Evolutionary conservation across 2,329 filamentous ascomycete genomes (phyloP), one percentile per base, ranked within the genome.

Genomic region (Myotisia sp.): DNA sequence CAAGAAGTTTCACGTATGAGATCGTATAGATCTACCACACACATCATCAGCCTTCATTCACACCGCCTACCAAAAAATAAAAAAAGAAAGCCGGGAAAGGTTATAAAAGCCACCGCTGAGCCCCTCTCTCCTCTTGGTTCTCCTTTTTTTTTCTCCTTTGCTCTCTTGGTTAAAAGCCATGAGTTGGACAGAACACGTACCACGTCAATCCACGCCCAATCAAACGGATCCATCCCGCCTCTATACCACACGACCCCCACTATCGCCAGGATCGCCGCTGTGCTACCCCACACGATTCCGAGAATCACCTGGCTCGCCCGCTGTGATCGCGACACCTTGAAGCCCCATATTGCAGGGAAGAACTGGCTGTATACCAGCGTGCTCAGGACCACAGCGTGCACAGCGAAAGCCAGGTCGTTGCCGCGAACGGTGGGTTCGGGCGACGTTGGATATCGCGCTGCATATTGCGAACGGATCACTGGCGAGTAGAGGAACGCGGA

Each of bases 331-430:
- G 67, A 71, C 9, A 70, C 70, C 26, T 70, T 63, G 51, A 92
- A 92, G 0, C 77, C 73, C 86, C 87, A 95, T 7, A 84, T 55
- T 2, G 51, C 47, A 2, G 75, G 70, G 46, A 70, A 73, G 48
- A 92, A 79, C 56, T 94, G 87, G 31, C 74, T 80, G 41, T 79
- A 76, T n/a, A 75, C 73, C 36, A 94, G 53, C 27, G 71, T 47
- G 46, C 76, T 83, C 42, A 92, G 60, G 6, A 85, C 42, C 10
- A 84, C 64, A 21, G 80, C 87, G 59, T 95, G 86, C 3, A 74
- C 63, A 10, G 86, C 85, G 54, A 95, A 95, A 9, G 76, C 72
- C 39, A 95, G 69, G 60, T 98, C 90, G 59, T 95, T 95, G 59
- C 83, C 72, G 36, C 79, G 74, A 19, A 93, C 86, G 1, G 86